Conservation (phyloP, 2,329 filamentous ascomycete species). For the Talaromyces pinophilus region DNA sequence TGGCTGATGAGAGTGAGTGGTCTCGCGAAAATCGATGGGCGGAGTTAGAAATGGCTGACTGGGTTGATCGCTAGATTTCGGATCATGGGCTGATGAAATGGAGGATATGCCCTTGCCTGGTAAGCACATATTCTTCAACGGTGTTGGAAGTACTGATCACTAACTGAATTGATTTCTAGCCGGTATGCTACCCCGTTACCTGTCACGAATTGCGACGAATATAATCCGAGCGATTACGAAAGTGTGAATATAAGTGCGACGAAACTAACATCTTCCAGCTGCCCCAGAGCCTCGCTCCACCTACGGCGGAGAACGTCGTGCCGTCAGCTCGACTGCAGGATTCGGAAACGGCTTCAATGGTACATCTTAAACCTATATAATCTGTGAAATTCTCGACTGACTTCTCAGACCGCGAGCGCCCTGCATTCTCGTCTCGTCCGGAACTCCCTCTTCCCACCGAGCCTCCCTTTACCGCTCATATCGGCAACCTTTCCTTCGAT, state of each 20-base stretch:
- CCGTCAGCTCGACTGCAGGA: conserved; percentile 44
- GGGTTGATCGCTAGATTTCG: conserved; percentile 57
- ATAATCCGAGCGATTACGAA: background rate
- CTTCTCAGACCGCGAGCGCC: conserved; percentile 39
- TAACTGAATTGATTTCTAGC: conserved; percentile 28
- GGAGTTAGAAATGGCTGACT: conserved; percentile 32
- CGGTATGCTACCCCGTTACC: conserved; percentile 29
- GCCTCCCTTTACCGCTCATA: conserved; percentile 92
- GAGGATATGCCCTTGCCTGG: conserved; percentile 77
- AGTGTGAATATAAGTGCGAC: background rate
- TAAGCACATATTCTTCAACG: conserved; percentile 52
- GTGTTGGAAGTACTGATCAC: conserved; percentile 10
- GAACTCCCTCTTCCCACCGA: conserved; percentile 82
- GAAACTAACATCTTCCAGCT: conserved; percentile 26
- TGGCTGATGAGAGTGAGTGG: conserved; percentile 81
- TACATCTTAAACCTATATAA: conserved; percentile 24
- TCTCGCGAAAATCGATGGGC: conserved; percentile 15
- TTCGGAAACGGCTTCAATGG: conserved; percentile 42
- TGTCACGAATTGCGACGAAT: background rate
- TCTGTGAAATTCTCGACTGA: background rate
- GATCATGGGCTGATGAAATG: conserved; percentile 99
- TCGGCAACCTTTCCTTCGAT: conserved; percentile 96
- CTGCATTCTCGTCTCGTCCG: conserved; percentile 56
- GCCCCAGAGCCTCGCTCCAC: conserved; percentile 46
- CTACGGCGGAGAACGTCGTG: conserved; percentile 54